phyloP scores from a whole-genome alignment of 2,329 filamentous ascomycete genomes.

The Aschersonia sp. region DNA sequence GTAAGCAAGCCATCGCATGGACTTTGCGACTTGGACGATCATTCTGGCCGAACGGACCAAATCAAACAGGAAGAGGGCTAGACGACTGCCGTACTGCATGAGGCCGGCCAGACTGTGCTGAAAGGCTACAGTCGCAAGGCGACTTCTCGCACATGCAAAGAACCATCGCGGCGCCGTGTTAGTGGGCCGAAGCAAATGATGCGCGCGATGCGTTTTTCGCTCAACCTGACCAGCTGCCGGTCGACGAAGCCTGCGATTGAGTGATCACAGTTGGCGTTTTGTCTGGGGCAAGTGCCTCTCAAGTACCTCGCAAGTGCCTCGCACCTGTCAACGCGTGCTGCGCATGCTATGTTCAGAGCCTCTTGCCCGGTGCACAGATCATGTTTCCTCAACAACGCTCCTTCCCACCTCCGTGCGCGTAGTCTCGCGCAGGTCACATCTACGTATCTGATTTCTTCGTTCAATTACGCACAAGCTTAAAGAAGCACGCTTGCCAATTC shows the following conservation, averaged over 20 bases:
- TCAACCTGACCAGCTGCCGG: not conserved
- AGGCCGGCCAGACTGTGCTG: too few species aligned
- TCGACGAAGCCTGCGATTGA: not conserved
- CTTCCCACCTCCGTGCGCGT: not conserved
- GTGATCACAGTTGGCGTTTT: too few species aligned
- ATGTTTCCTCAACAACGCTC: not conserved
- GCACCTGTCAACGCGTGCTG: not conserved
- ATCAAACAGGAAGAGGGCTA: too few species aligned
- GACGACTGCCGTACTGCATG: too few species aligned
- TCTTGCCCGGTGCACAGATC: not conserved
- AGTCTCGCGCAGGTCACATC: not conserved
- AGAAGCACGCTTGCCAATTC: too few species aligned
- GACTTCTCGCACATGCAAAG: too few species aligned
- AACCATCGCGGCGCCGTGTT: too few species aligned
- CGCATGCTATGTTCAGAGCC: not conserved
- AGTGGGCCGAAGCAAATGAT: too few species aligned
- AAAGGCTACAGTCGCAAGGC: too few species aligned
- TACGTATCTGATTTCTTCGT: not conserved
- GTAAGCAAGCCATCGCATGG: slow-evolving; percentile 1
- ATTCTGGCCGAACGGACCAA: too few species aligned
- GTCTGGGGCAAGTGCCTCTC: too few species aligned
- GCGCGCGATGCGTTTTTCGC: not conserved
- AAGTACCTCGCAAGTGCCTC: not conserved
- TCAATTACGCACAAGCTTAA: not conserved
- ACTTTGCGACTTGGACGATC: not conserved